phyloP scores from a whole-genome alignment of 768 basidiomycete species.

The Cystobasidiopsis lactophilus region DNA sequence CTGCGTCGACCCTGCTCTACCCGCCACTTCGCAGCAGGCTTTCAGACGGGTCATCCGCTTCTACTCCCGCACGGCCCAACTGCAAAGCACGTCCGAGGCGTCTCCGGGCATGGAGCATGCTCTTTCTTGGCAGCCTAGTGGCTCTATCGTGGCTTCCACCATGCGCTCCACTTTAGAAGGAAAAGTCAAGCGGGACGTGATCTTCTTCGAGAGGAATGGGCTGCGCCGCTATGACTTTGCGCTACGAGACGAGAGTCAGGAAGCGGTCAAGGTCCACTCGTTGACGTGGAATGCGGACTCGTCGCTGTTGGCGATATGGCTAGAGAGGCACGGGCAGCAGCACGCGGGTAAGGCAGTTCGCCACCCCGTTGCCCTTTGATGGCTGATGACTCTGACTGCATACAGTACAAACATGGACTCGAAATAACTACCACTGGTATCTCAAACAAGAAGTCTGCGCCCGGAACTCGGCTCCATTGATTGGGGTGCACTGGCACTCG shows the following conservation, averaged over 20 bases:
- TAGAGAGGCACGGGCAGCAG: conserved; percentile 36
- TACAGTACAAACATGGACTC: conserved; percentile 80
- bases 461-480: neutral
- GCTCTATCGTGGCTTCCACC: conserved; percentile 57
- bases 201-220: conserved; percentile 92
- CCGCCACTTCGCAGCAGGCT: conserved; percentile 16
- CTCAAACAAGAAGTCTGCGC: conserved; percentile 61
- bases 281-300: conserved; percentile 76
- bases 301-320: conserved; percentile 61
- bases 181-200: conserved; percentile 50
- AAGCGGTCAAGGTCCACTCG: conserved; percentile 35
- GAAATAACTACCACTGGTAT: conserved; percentile 93
- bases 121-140: conserved; percentile 67
- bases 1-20: conserved; percentile 33
- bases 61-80: conserved; percentile 46
- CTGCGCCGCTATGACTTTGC: conserved; percentile 73
- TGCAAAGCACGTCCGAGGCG: conserved; percentile 67
- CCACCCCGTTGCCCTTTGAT: neutral
- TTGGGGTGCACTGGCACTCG: conserved; percentile 61
- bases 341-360: conserved; percentile 41
- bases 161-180: conserved; percentile 51
- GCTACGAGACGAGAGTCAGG: conserved; percentile 28
- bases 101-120: conserved; percentile 61
- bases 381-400: neutral
- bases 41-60: conserved; percentile 42